A percentile compares a stretch with the other conserved stretches of the same genome.
These are phyloP conservation scores for Emmonsia crescens DNA, from an alignment of 2,329 filamentous ascomycete genomes.

Conservation along the genomic window DNA sequence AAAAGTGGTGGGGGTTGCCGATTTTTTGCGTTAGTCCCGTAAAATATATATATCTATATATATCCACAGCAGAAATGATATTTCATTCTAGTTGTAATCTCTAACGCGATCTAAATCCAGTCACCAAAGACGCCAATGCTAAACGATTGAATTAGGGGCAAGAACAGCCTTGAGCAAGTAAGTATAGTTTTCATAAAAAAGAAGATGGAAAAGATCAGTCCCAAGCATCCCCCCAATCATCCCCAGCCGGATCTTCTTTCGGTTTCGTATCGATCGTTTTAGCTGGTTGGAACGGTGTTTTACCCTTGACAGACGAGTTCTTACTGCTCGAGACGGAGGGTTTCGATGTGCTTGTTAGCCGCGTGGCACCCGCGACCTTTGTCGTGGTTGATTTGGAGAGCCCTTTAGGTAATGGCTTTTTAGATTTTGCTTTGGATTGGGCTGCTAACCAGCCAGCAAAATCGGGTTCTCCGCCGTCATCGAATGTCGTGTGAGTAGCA, in stretches of 20 bases:
- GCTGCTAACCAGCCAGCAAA: constrained; percentile 93
- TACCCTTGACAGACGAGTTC: constrained; percentile 36
- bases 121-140: background rate
- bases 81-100: background rate
- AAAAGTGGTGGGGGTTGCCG: too few relatives aligned
- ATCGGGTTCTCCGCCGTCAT: constrained; percentile 81
- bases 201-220: constrained; percentile 22
- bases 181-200: background rate
- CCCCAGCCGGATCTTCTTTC: constrained; percentile 27
- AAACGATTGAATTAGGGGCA: background rate
- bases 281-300: constrained; percentile 35
- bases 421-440: constrained; percentile 63
- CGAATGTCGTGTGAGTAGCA: constrained; percentile 45
- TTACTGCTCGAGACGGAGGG: constrained; percentile 21
- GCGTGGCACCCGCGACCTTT: constrained; percentile 21
- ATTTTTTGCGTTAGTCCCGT: too few relatives aligned
- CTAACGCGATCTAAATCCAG: background rate
- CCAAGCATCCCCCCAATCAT: constrained; percentile 42
- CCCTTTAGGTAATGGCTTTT: constrained; percentile 73
- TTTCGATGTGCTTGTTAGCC: constrained; percentile 26
- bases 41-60: too few relatives aligned
- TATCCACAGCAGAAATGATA: too few relatives aligned
- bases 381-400: constrained; percentile 49
- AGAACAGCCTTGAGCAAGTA: background rate
- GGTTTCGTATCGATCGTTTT: constrained; percentile 64